Conservation (phyloP, 345 rosid genomes). For the Dovyalis caffra region DNA sequence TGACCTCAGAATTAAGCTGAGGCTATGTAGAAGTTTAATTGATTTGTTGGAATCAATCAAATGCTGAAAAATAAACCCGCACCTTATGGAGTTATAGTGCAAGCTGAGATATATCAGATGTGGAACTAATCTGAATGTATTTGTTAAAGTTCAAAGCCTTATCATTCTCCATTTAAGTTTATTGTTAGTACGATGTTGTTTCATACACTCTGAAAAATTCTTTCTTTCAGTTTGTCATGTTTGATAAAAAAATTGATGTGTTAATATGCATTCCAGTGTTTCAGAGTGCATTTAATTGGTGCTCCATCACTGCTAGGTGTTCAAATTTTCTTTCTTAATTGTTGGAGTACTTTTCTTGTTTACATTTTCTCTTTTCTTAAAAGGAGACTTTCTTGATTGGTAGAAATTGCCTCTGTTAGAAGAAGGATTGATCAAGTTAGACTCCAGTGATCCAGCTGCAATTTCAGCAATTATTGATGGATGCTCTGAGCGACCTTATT, state of each 20-base stretch:
- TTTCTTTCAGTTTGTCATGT: background rate
- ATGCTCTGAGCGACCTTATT: conserved; percentile 48
- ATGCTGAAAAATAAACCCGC: no score
- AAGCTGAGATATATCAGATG: no score
- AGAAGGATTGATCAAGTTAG: conserved; percentile 46
- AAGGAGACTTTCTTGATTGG: conserved; percentile 9
- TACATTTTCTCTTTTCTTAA: background rate
- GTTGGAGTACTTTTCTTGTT: no score
- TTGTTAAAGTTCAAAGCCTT: background rate
- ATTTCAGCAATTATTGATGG: conserved; percentile 54
- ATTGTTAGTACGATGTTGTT: background rate
- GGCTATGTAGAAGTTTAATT: no score
- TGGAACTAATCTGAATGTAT: no score
- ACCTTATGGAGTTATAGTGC: no score
- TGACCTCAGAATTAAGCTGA: no score
- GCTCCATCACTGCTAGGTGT: no score
- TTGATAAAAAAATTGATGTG: background rate
- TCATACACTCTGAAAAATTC: background rate
- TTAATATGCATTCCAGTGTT: no score
- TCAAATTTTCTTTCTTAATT: no score
- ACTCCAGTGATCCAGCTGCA: conserved; percentile 46
- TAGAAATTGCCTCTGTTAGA: conserved; percentile 67
- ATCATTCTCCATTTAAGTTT: background rate
- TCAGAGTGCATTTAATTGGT: no score
- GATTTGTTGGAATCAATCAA: no score